Conservation (phyloP, 1,284 basidiomycete species). For the Cutaneotrichosporon mucoides region DNA sequence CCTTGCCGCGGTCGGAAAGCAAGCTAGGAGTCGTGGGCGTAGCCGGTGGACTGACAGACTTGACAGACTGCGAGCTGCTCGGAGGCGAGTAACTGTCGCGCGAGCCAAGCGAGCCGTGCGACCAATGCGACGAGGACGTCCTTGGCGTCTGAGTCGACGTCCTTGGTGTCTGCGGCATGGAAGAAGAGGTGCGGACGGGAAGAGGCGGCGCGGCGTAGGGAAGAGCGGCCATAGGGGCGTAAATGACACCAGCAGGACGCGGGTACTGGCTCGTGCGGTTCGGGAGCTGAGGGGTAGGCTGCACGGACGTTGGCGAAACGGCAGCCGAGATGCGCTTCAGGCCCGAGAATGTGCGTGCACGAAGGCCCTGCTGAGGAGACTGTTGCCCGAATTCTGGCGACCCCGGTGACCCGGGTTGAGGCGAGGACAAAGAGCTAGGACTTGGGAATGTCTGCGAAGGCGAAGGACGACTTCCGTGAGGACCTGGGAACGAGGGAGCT, state of each 20-base stretch:
- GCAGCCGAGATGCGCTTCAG: slow-evolving; percentile 11
- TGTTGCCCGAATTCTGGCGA: background rate
- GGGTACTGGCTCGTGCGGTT: background rate
- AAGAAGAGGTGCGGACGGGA: background rate
- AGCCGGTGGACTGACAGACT: slow-evolving; percentile 14
- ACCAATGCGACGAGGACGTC: background rate
- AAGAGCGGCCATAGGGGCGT: background rate
- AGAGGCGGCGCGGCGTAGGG: background rate
- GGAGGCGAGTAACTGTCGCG: slow-evolving; percentile 9
- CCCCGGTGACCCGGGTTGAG: background rate
- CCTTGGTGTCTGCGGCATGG: no score
- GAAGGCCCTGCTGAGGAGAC: no score
- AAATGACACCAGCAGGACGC: background rate
- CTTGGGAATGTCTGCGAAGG: no score
- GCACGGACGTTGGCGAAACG: no score
- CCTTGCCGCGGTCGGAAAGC: background rate
- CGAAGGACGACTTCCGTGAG: no score
- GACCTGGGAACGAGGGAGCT: slow-evolving; percentile 14
- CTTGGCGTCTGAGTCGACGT: no score
- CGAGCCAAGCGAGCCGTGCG: background rate
- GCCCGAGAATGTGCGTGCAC: slow-evolving; percentile 4
- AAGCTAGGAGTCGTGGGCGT: slow-evolving; percentile 17
- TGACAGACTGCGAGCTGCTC: slow-evolving; percentile 9
- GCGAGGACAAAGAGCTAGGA: no score
- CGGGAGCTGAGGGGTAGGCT: background rate